Evolutionary conservation across 306 rosid genomes (phyloP).

Genomic region (Coriaria nepalensis): DNA sequence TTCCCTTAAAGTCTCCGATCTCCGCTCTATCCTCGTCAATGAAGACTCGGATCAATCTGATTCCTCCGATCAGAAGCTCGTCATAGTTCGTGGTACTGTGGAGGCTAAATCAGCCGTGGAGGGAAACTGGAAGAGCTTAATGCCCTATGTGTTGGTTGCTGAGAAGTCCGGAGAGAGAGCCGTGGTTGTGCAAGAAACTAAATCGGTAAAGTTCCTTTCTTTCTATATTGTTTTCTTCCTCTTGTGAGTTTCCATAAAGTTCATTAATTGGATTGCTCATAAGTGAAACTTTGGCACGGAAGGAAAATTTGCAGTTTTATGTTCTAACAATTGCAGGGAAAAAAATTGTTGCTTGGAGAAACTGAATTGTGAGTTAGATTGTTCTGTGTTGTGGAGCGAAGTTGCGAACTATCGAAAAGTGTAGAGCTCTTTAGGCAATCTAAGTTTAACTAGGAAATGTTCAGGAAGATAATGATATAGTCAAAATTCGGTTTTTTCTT

Average conservation of each 20-base stretch:
- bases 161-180: conserved; percentile 58
- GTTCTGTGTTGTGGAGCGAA: no score
- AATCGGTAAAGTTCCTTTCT: conserved; percentile 34
- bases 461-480: no score
- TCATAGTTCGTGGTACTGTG: conserved; percentile 64
- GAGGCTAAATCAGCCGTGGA: conserved; percentile 54
- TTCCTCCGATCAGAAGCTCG: conserved; percentile 22
- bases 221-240: conserved; percentile 4
- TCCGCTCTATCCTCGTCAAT: conserved; percentile 44
- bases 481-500: no score
- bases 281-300: no score
- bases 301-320: neutral
- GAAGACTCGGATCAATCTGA: conserved; percentile 13
- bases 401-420: no score
- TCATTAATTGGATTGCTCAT: neutral
- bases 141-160: conserved; percentile 36
- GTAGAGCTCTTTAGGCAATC: no score
- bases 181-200: conserved; percentile 54
- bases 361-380: no score
- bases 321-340: neutral
- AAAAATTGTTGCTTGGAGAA: neutral
- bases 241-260: neutral
- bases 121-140: conserved; percentile 35
- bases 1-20: conserved; percentile 50
- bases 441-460: no score